Conservation (phyloP, 257 asterid genomes). For the Solanum tacnaense region DNA sequence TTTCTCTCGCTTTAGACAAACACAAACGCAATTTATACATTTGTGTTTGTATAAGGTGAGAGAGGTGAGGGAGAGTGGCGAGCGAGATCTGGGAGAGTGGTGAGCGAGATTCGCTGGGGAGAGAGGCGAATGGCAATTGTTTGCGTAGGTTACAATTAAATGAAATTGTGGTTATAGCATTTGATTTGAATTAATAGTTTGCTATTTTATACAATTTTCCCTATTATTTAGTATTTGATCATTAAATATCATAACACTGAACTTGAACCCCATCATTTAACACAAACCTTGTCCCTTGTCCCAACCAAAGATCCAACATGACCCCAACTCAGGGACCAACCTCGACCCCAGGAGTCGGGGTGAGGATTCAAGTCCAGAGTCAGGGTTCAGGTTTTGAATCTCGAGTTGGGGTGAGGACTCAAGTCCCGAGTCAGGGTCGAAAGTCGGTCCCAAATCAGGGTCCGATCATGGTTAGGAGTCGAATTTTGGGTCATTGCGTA, state of each 20-base stretch:
- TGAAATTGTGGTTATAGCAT: no score
- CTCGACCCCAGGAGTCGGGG: background rate
- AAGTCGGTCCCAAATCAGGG: background rate
- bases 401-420: background rate
- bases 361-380: background rate
- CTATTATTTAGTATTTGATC: background rate
- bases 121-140: no score
- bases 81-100: no score
- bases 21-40: no score
- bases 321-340: background rate
- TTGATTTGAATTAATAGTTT: no score
- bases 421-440: background rate
- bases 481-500: background rate
- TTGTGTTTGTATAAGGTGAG: no score
- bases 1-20: no score
- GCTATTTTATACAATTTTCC: no score
- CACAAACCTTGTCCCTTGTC: background rate
- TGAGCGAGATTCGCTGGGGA: no score
- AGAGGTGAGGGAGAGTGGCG: no score
- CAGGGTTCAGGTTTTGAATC: background rate
- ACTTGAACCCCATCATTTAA: background rate
- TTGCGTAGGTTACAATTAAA: no score
- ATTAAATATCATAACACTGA: background rate
- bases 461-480: background rate
- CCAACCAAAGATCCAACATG: background rate